Evolutionary conservation across 1,284 basidiomycete genomes (phyloP).

Genomic region (Trametes sp.): DNA sequence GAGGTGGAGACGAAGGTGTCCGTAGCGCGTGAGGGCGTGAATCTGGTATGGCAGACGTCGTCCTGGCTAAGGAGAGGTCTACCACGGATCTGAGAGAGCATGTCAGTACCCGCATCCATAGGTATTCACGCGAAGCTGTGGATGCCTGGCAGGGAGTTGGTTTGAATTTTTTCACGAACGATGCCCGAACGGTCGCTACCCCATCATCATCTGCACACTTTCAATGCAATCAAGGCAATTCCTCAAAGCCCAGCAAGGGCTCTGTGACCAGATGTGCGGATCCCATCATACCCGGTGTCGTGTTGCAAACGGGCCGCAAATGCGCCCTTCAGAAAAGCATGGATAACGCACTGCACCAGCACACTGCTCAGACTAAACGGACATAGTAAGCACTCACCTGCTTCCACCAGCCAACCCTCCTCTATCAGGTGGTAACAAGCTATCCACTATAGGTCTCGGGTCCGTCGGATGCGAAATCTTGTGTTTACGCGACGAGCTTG

Average conservation of each 20-base stretch:
- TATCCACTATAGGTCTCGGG: conserved; percentile 72
- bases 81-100: conserved; percentile 64
- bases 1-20: conserved; percentile 50
- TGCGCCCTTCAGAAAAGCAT: background rate
- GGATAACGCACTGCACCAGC: background rate
- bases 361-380: background rate
- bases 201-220: background rate
- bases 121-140: background rate
- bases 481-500: conserved; percentile 65
- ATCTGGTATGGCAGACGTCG: conserved; percentile 57
- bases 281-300: background rate
- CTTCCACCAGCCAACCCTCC: conserved; percentile 48
- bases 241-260: too few relatives aligned
- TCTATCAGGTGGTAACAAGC: conserved; percentile 39
- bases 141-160: too few relatives aligned
- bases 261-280: background rate
- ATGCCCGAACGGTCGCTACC: too few relatives aligned
- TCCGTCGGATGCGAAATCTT: conserved; percentile 86
- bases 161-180: too few relatives aligned
- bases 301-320: background rate
- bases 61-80: conserved; percentile 62
- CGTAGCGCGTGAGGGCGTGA: conserved; percentile 37
- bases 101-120: background rate
- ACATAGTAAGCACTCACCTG: conserved; percentile 51
- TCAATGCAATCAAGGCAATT: too few relatives aligned